Evolutionary conservation across 179 eudicot genomes (phyloP).

Genomic region (Corrigiola litoralis): DNA sequence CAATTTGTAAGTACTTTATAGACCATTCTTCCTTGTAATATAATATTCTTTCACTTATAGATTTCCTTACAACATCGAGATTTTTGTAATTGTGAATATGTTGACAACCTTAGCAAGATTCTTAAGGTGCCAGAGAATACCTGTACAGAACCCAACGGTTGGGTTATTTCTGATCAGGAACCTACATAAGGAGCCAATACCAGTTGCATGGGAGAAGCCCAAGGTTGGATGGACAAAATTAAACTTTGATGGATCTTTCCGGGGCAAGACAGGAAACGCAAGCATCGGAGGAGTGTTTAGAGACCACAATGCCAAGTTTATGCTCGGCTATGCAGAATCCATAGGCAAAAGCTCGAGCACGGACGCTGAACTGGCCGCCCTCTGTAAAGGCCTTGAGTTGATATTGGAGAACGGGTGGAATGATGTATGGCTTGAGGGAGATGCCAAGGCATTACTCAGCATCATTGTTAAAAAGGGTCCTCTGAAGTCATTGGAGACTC

Average conservation of each 20-base stretch:
- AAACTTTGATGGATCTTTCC: constrained; percentile 83
- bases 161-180: constrained; percentile 27
- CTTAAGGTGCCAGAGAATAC: background rate
- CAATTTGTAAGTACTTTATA: too few species aligned
- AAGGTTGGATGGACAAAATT: constrained; percentile 73
- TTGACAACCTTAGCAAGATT: constrained; percentile 18
- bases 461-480: constrained; percentile 31
- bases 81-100: constrained; percentile 9
- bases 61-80: background rate
- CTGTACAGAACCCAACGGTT: constrained; percentile 24
- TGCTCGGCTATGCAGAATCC: constrained; percentile 69
- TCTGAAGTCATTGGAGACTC: constrained; percentile 45
- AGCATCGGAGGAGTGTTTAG: constrained; percentile 88
- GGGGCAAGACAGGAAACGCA: constrained; percentile 47
- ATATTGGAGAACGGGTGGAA: constrained; percentile 64
- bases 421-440: constrained; percentile 89
- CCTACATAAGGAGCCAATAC: constrained; percentile 46
- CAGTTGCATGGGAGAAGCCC: constrained; percentile 74
- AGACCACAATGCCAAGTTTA: constrained; percentile 62
- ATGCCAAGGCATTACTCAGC: constrained; percentile 57
- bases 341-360: constrained; percentile 55
- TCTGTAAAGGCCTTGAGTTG: constrained; percentile 70
- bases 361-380: constrained; percentile 65
- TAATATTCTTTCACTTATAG: background rate
- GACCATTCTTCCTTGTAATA: background rate